Conservation (phyloP, 306 rosid species). For the Glycine latifolia region DNA sequence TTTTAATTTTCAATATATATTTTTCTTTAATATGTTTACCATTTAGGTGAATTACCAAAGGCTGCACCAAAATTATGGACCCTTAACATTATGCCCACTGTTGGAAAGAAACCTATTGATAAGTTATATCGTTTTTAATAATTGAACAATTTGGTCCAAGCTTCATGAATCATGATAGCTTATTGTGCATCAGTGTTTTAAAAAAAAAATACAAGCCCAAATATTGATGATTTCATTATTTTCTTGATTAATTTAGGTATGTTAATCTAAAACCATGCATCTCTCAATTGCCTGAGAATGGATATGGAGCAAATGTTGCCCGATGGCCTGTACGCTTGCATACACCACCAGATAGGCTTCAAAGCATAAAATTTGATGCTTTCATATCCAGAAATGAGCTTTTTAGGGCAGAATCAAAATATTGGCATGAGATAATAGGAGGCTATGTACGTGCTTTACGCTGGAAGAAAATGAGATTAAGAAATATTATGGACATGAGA, state of each 20-base stretch:
- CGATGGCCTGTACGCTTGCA: slow-evolving; percentile 88
- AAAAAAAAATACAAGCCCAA: slow-evolving; percentile 10
- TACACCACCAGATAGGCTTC: slow-evolving; percentile 86
- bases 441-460: slow-evolving; percentile 65
- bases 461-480: slow-evolving; percentile 77
- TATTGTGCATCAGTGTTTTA: slow-evolving; percentile 17
- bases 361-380: slow-evolving; percentile 81
- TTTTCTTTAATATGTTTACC: neutral
- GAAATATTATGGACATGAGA: slow-evolving; percentile 97
- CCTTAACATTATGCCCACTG: slow-evolving; percentile 6
- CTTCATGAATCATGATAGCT: slow-evolving; percentile 10
- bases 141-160: slow-evolving; percentile 24
- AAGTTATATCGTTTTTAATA: slow-evolving; percentile 34
- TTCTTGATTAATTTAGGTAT: slow-evolving; percentile 64
- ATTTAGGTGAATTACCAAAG: neutral
- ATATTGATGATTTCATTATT: slow-evolving; percentile 40
- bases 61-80: neutral
- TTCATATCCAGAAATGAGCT: slow-evolving; percentile 89
- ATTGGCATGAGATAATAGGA: slow-evolving; percentile 72
- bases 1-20: neutral
- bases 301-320: slow-evolving; percentile 71
- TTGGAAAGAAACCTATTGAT: neutral
- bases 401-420: slow-evolving; percentile 88
- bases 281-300: slow-evolving; percentile 78
- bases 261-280: slow-evolving; percentile 82